phyloP scores from a whole-genome alignment of 2,329 filamentous ascomycete genomes.

The Microdochium paspali region DNA sequence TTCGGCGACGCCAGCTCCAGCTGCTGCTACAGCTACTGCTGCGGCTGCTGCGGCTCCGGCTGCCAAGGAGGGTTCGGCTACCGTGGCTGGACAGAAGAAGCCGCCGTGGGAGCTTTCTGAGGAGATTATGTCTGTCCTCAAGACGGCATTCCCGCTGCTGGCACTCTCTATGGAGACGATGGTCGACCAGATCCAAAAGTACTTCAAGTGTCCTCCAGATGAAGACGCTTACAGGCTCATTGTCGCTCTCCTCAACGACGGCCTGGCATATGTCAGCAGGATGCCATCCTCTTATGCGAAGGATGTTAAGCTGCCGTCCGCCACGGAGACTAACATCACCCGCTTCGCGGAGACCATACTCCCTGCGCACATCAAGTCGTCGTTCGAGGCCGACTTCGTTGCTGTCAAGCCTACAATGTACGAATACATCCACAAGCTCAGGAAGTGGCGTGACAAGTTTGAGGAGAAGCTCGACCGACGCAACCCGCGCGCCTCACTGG shows the following conservation, averaged over 20 bases:
- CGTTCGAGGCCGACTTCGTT: constrained; percentile 97
- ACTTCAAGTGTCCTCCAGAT: constrained; percentile 97
- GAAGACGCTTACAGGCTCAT: constrained; percentile 97
- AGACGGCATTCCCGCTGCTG: constrained; percentile 92
- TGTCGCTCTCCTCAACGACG: constrained; percentile 94
- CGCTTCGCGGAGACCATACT: constrained; percentile 94
- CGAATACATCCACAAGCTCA: constrained; percentile 95
- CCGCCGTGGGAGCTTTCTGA: constrained; percentile 95
- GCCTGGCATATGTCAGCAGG: constrained; percentile 81
- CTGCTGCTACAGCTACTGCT: constrained; percentile 9
- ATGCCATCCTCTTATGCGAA: constrained; percentile 80
- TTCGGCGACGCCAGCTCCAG: constrained; percentile 11
- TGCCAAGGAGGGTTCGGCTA: constrained; percentile 14
- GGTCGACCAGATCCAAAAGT: constrained; percentile 97
- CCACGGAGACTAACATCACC: constrained; percentile 93
- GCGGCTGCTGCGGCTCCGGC: constrained; percentile 8
- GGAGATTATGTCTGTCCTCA: constrained; percentile 88
- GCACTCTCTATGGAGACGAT: constrained; percentile 98
- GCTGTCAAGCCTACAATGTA: constrained; percentile 92
- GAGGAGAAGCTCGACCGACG: constrained; percentile 93
- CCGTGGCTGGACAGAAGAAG: constrained; percentile 44
- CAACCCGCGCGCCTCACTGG: constrained; percentile 62
- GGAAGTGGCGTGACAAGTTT: constrained; percentile 94
- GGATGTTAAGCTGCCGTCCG: constrained; percentile 79
- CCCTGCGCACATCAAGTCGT: constrained; percentile 87